Evolutionary conservation across 225 moss, liverwort and hornwort species (phyloP).

Genomic region (Rhytidiadelphus loreus): DNA sequence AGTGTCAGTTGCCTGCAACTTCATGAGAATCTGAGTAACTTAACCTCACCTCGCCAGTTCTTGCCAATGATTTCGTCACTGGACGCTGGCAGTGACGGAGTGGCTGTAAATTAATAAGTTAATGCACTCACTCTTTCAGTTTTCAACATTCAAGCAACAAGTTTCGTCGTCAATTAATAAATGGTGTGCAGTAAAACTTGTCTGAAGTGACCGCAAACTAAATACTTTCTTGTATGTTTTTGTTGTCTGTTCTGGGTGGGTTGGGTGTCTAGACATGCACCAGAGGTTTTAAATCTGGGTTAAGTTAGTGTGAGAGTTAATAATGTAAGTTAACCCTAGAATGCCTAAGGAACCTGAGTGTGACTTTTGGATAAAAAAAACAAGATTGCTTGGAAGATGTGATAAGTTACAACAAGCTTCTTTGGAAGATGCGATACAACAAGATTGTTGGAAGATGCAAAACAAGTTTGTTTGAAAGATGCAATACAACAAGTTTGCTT

Average conservation of each 20-base stretch:
- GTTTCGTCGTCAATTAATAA: no score
- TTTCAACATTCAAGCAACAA: background rate
- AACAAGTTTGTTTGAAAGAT: background rate
- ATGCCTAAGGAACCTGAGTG: no score
- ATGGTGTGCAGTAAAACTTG: background rate
- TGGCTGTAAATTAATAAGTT: background rate
- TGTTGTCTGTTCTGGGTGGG: background rate
- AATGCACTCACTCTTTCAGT: background rate
- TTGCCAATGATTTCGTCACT: background rate
- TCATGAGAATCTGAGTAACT: background rate
- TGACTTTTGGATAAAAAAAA: background rate
- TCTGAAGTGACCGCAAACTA: fast-evolving
- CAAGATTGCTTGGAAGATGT: no score
- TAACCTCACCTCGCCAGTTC: background rate
- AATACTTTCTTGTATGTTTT: background rate
- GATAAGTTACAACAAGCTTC: no score
- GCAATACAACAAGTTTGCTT: no score
- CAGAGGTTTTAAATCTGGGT: background rate
- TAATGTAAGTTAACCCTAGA: no score
- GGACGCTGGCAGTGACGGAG: background rate
- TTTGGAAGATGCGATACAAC: no score
- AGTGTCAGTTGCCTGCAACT: background rate
- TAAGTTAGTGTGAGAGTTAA: no score
- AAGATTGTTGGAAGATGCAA: no score
- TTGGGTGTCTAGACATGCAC: background rate